Evolutionary conservation across 2,329 filamentous ascomycete species (phyloP).

Genomic region (Fusarium sp.): DNA sequence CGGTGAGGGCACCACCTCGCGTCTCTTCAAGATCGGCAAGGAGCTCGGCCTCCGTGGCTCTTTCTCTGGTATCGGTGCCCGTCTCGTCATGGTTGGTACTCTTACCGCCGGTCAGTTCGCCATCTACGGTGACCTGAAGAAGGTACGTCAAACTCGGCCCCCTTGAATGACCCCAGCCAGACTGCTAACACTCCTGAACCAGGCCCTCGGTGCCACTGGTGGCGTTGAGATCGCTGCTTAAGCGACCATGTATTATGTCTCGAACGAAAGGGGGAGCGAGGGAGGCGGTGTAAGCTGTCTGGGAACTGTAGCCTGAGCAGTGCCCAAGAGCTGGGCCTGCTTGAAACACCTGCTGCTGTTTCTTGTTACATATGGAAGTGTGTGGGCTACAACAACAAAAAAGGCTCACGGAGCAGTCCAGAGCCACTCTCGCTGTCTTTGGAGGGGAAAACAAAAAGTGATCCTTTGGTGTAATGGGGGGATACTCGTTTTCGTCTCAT

Average conservation of each 20-base stretch:
- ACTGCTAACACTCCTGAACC: conserved; percentile 69
- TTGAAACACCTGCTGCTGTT: conserved; percentile 31
- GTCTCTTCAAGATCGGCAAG: conserved; percentile 89
- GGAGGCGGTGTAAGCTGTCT: conserved; percentile 28
- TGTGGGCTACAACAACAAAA: conserved; percentile 20
- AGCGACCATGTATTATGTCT: conserved; percentile 9
- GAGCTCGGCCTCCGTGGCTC: conserved; percentile 86
- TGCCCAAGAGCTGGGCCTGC: conserved; percentile 48
- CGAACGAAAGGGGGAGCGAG: conserved; percentile 22
- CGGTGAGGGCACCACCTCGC: conserved; percentile 85
- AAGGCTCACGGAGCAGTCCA: conserved; percentile 38
- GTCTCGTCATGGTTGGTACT: conserved; percentile 75
- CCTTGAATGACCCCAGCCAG: background rate
- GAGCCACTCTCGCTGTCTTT: conserved; percentile 32
- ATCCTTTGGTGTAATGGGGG: conserved; percentile 40
- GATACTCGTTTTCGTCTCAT: conserved; percentile 44
- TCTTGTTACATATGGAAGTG: conserved; percentile 35
- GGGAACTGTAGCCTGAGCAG: conserved; percentile 29
- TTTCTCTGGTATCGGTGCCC: conserved; percentile 86
- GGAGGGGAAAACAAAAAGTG: conserved; percentile 37
- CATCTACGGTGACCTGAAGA: conserved; percentile 79
- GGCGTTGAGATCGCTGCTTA: conserved; percentile 77
- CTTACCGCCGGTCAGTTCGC: conserved; percentile 87
- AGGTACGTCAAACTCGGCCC: conserved; percentile 18
- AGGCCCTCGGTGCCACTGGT: conserved; percentile 78